Conservation (phyloP, 2,329 filamentous ascomycete genomes). For the Tolypocladium ovalisporum region DNA sequence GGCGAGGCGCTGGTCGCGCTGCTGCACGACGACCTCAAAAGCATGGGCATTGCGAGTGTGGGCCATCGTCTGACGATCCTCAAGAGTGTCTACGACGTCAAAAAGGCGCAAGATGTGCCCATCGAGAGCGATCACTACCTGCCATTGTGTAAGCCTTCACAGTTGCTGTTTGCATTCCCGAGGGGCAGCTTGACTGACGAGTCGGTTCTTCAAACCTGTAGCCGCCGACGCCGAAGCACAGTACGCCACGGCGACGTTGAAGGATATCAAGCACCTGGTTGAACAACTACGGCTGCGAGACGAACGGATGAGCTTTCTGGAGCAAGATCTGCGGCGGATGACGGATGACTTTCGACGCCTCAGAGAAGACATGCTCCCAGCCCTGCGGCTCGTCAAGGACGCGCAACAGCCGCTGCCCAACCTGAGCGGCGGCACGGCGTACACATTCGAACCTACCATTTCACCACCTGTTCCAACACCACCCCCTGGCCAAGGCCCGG, state of each 20-base stretch:
- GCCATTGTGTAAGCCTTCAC: slow-evolving; percentile 59
- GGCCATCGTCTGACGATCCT: slow-evolving; percentile 91
- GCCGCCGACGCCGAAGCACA: slow-evolving; percentile 82
- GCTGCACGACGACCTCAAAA: slow-evolving; percentile 86
- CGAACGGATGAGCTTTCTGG: slow-evolving; percentile 74
- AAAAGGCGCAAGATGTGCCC: slow-evolving; percentile 84
- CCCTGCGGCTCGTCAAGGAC: slow-evolving; percentile 85
- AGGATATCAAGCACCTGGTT: slow-evolving; percentile 85
- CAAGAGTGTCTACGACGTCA: slow-evolving; percentile 93
- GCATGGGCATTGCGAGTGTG: slow-evolving; percentile 86
- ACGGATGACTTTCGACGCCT: slow-evolving; percentile 82
- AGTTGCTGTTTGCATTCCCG: neutral
- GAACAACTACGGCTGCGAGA: slow-evolving; percentile 83
- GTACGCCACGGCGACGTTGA: slow-evolving; percentile 78
- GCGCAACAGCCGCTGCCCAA: slow-evolving; percentile 75
- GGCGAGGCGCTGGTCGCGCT: slow-evolving; percentile 84
- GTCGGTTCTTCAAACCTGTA: slow-evolving; percentile 24
- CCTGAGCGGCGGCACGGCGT: slow-evolving; percentile 22
- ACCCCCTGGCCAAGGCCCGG: slow-evolving; percentile 35
- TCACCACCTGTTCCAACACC: slow-evolving; percentile 49
- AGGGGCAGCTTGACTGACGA: slow-evolving; percentile 7
- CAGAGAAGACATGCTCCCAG: slow-evolving; percentile 82
- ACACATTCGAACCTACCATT: slow-evolving; percentile 37
- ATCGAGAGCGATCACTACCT: slow-evolving; percentile 91
- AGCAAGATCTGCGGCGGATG: slow-evolving; percentile 72